These are phyloP conservation scores for Voacanga thouarsii DNA, from an alignment of 257 asterid genomes.

Conservation along the genomic window DNA sequence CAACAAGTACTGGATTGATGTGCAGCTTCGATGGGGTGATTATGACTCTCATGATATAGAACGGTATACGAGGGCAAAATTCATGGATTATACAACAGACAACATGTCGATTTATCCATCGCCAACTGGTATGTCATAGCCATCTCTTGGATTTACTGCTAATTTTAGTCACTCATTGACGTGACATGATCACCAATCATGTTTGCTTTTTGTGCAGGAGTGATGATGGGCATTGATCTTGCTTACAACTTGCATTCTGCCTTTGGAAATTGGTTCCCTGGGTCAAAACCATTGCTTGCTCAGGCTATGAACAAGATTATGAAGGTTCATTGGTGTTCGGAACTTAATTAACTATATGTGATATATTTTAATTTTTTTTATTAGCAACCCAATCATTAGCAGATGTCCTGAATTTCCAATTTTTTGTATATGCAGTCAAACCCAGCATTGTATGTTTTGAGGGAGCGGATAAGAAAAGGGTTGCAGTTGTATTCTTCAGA, in stretches of 20 bases:
- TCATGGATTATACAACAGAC: constrained; percentile 98
- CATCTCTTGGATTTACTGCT: neutral
- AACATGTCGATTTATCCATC: constrained; percentile 99
- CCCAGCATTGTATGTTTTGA: constrained; percentile 89
- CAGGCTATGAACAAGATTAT: constrained; percentile 99
- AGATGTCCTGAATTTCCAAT: neutral
- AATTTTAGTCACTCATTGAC: neutral
- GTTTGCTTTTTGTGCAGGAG: constrained; percentile 51
- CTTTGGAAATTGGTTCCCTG: constrained; percentile 99
- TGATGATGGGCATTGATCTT: constrained; percentile 96
- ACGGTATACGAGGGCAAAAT: constrained; percentile 92
- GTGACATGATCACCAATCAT: neutral
- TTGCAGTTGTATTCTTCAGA: constrained; percentile 96
- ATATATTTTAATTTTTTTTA: neutral
- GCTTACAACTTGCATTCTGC: constrained; percentile 98
- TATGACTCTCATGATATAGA: constrained; percentile 98
- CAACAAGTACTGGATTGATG: constrained; percentile 97
- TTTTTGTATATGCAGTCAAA: constrained; percentile 61
- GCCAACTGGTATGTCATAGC: constrained; percentile 67
- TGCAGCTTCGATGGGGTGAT: constrained; percentile 99
- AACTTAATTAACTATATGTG: neutral
- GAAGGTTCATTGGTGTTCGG: constrained; percentile 53
- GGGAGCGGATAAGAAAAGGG: constrained; percentile 97
- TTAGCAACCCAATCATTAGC: neutral
- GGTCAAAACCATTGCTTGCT: constrained; percentile 94